Evolutionary conservation across 106 monocot genomes (phyloP).

Genomic region (Agapanthus africanus): DNA sequence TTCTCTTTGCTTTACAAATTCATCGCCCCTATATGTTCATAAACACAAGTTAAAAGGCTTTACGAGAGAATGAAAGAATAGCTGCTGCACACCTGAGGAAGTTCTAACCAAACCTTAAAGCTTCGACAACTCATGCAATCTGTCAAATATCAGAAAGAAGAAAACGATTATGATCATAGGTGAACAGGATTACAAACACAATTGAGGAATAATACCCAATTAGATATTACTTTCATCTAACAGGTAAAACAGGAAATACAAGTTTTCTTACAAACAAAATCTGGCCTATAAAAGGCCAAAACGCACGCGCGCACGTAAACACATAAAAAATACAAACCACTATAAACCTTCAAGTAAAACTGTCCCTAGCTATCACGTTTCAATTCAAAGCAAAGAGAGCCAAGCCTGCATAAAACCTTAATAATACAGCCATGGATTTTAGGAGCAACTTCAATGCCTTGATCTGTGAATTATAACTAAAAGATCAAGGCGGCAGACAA

Average conservation of each 20-base stretch:
- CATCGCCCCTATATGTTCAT: conserved; percentile 1
- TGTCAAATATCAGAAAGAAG: conserved; percentile 1
- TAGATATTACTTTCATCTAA: not conserved
- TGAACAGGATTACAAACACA: not conserved
- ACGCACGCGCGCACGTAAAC: too few relatives aligned
- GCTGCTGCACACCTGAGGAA: conserved; percentile 2
- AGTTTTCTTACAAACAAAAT: not conserved
- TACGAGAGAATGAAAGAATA: conserved; percentile 9
- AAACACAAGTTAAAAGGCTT: conserved; percentile 11
- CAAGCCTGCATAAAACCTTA: not conserved
- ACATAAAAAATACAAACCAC: not conserved
- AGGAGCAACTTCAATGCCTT: not conserved
- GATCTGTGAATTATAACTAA: not conserved
- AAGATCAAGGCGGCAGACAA: not conserved
- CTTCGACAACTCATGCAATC: conserved; percentile 10
- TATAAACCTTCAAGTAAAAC: not conserved
- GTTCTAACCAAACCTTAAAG: conserved; percentile 1
- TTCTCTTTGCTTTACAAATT: conserved; percentile 9
- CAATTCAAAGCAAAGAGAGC: not conserved
- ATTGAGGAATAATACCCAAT: not conserved
- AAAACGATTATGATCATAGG: not conserved
- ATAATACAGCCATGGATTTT: not conserved
- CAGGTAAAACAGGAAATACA: not conserved
- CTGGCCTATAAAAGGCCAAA: not conserved
- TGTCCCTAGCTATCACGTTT: not conserved